These are phyloP conservation scores for Ceratocystis huliohia DNA, from an alignment of 2,329 filamentous ascomycete genomes.

Conservation along the genomic window DNA sequence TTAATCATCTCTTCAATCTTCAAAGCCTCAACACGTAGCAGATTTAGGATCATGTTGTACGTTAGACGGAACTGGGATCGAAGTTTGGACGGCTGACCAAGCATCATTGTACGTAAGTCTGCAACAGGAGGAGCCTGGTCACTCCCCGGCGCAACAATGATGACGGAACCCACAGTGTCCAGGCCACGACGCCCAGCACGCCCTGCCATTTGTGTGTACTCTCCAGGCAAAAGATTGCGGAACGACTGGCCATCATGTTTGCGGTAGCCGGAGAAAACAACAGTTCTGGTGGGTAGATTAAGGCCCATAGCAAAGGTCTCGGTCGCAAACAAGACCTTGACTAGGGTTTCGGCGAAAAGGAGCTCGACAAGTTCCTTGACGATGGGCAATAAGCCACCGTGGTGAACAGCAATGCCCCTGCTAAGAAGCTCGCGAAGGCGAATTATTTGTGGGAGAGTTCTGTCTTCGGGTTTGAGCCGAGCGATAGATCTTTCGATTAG, in stretches of 20 bases:
- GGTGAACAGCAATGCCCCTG: slow-evolving; percentile 88
- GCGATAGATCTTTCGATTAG: slow-evolving; percentile 91
- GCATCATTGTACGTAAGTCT: slow-evolving; percentile 81
- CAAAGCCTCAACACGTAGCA: slow-evolving; percentile 84
- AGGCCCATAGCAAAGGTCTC: slow-evolving; percentile 98
- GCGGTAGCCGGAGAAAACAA: slow-evolving; percentile 92
- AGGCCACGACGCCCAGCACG: slow-evolving; percentile 85
- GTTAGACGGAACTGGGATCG: slow-evolving; percentile 92
- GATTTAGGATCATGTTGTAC: slow-evolving; percentile 98
- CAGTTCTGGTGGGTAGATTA: slow-evolving; percentile 87
- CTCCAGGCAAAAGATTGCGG: slow-evolving; percentile 79
- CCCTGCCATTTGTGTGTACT: slow-evolving; percentile 98
- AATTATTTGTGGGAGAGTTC: slow-evolving; percentile 81
- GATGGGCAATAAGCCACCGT: slow-evolving; percentile 86
- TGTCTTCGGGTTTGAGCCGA: slow-evolving; percentile 78
- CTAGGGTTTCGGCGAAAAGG: slow-evolving; percentile 82
- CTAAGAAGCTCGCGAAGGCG: slow-evolving; percentile 73
- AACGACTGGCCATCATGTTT: slow-evolving; percentile 93
- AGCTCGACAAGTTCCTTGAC: slow-evolving; percentile 98
- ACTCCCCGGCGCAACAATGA: slow-evolving; percentile 71
- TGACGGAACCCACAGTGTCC: slow-evolving; percentile 84
- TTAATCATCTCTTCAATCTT: slow-evolving; percentile 99
- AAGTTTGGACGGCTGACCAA: slow-evolving; percentile 88
- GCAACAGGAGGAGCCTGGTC: slow-evolving; percentile 80
- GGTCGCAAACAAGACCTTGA: slow-evolving; percentile 94